phyloP scores from a whole-genome alignment of 2,329 filamentous ascomycete genomes.

The Cordyceps farinosa region DNA sequence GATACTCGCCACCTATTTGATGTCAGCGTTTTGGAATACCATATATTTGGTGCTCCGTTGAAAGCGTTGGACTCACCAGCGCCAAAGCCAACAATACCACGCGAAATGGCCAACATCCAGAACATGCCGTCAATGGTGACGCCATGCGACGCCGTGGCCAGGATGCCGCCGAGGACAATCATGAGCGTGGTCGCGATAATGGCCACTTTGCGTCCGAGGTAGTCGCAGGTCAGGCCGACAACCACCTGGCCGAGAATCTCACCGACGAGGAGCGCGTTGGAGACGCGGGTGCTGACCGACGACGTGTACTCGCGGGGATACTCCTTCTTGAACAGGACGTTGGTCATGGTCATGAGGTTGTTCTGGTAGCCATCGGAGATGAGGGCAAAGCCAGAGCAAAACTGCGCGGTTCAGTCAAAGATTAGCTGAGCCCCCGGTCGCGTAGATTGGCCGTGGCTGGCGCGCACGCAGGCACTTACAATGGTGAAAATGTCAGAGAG shows the following conservation, averaged over 20 bases:
- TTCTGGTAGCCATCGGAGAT: constrained; percentile 37
- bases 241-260: constrained; percentile 41
- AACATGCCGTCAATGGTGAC: constrained; percentile 46
- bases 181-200: constrained; percentile 45
- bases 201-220: constrained; percentile 45
- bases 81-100: constrained; percentile 48
- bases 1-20: constrained; percentile 39
- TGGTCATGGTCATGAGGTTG: constrained; percentile 35
- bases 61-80: constrained; percentile 24
- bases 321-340: constrained; percentile 30
- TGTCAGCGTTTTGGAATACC: background rate
- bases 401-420: constrained; percentile 16
- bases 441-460: background rate
- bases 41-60: background rate
- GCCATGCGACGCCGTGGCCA: constrained; percentile 45
- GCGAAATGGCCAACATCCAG: constrained; percentile 49
- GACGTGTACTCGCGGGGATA: constrained; percentile 36
- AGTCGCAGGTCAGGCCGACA: constrained; percentile 44
- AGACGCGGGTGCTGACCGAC: constrained; percentile 38
- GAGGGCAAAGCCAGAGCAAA: constrained; percentile 32
- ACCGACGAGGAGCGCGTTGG: constrained; percentile 39
- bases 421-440: background rate
- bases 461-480: constrained; percentile 17
- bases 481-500: constrained; percentile 28
- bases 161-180: constrained; percentile 44